These are phyloP conservation scores for Polyplosphaeria fusca DNA, from an alignment of 495 filamentous ascomycete genomes.

Conservation along the genomic window DNA sequence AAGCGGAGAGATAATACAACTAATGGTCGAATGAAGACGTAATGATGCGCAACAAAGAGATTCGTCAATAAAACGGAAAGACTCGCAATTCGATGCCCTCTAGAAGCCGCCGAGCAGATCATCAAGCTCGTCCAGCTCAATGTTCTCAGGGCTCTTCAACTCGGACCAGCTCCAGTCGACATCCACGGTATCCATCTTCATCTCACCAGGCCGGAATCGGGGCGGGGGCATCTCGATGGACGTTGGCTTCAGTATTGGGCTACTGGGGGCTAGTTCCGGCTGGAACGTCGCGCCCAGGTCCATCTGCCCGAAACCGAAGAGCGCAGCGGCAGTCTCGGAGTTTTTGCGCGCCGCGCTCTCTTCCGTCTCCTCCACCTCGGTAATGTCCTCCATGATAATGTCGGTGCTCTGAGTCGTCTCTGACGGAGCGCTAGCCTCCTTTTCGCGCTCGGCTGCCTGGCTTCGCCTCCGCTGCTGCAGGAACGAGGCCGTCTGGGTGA, in stretches of 20 bases:
- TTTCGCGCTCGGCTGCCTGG: slow-evolving; percentile 20
- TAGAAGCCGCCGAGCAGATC: slow-evolving; percentile 67
- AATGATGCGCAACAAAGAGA: slow-evolving; percentile 9
- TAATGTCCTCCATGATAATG: slow-evolving; percentile 30
- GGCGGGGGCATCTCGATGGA: slow-evolving; percentile 19
- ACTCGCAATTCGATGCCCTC: slow-evolving; percentile 8
- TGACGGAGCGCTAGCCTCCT: not conserved
- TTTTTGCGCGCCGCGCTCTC: slow-evolving; percentile 38
- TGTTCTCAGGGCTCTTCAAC: slow-evolving; percentile 76
- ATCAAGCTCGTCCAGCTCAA: slow-evolving; percentile 91
- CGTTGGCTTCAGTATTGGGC: slow-evolving; percentile 37
- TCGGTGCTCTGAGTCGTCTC: slow-evolving; percentile 11
- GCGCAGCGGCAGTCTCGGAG: slow-evolving; percentile 41
- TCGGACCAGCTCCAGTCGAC: slow-evolving; percentile 43
- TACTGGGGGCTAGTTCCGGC: slow-evolving; percentile 33
- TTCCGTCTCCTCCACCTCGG: slow-evolving; percentile 40
- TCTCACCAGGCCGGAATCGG: slow-evolving; percentile 13
- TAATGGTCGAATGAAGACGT: slow-evolving; percentile 1
- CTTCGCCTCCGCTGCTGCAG: slow-evolving; percentile 70
- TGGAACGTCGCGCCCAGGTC: slow-evolving; percentile 28
- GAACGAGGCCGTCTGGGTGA: slow-evolving; percentile 76
- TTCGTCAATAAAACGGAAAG: slow-evolving; percentile 14
- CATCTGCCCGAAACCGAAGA: slow-evolving; percentile 42
- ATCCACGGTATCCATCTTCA: slow-evolving; percentile 17
- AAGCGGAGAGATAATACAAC: slow-evolving; percentile 19